Conservation (phyloP, 202 grass and related monocot species). For the Saccharum hybrid region DNA sequence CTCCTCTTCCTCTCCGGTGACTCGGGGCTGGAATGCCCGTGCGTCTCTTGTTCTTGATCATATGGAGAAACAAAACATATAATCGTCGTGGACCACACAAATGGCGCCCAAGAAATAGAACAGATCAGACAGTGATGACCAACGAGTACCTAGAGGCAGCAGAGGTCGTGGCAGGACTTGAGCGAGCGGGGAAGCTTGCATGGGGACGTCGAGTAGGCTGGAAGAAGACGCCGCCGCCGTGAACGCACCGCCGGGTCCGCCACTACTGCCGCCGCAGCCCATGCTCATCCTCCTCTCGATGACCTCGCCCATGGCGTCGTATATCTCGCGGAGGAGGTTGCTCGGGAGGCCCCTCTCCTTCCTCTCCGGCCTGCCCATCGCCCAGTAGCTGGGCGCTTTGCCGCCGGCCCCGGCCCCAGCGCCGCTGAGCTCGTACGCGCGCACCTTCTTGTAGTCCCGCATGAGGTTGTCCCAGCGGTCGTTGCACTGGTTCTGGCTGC, state of each 20-base stretch:
- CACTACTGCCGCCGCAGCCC: background rate
- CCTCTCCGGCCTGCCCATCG: conserved; percentile 68
- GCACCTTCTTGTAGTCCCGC: conserved; percentile 98
- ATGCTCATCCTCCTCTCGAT: conserved; percentile 60
- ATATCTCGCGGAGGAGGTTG: conserved; percentile 83
- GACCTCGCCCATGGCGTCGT: conserved; percentile 63
- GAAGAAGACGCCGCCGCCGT: background rate
- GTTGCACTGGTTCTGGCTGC: conserved; percentile 99
- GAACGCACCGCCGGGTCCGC: conserved; percentile 19
- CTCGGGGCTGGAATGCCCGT: conserved; percentile 31
- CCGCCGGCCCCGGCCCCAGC: conserved; percentile 14
- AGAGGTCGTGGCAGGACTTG: conserved; percentile 32
- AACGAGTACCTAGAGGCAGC: conserved; percentile 1
- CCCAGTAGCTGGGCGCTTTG: conserved; percentile 71
- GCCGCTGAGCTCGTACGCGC: conserved; percentile 58
- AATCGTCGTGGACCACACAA: background rate
- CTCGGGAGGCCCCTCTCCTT: conserved; percentile 80
- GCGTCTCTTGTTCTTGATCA: conserved; percentile 29
- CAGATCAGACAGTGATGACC: background rate
- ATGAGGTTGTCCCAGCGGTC: conserved; percentile 99
- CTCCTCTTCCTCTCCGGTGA: conserved; percentile 57
- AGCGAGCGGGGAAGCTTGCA: conserved; percentile 53
- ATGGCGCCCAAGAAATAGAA: conserved; percentile 13
- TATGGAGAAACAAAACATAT: background rate
- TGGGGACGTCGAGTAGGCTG: conserved; percentile 22